Evolutionary conservation across 2,329 filamentous ascomycete species (phyloP).

Genomic region (Trichophyton equinum): DNA sequence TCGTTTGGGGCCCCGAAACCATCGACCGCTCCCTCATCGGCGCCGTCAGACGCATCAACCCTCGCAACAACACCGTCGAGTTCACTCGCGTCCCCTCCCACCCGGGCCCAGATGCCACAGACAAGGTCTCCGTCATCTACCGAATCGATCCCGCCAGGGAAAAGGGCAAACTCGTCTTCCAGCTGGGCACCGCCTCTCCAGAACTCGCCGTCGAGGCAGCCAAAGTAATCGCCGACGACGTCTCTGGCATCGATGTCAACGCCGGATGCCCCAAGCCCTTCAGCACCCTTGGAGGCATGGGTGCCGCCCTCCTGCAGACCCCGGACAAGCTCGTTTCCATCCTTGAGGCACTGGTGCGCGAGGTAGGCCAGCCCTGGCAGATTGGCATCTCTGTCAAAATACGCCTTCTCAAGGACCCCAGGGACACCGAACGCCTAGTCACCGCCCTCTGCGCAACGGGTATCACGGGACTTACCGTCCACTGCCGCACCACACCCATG

Average conservation of each 20-base stretch:
- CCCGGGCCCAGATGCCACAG: constrained; percentile 33
- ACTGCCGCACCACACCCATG: constrained; percentile 96
- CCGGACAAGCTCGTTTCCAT: constrained; percentile 77
- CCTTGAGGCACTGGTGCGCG: constrained; percentile 64
- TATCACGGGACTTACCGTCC: constrained; percentile 82
- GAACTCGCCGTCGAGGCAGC: constrained; percentile 74
- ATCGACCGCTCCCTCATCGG: constrained; percentile 88
- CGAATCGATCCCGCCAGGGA: constrained; percentile 69
- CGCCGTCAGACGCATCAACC: constrained; percentile 63
- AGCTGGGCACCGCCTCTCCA: constrained; percentile 79
- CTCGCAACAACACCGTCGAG: constrained; percentile 66
- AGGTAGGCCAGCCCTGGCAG: constrained; percentile 63
- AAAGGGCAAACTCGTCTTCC: constrained; percentile 66
- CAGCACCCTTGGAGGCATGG: constrained; percentile 88
- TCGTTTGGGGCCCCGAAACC: constrained; percentile 96
- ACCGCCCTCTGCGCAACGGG: constrained; percentile 68
- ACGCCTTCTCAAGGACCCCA: constrained; percentile 64
- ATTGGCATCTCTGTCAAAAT: constrained; percentile 98
- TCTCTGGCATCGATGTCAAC: constrained; percentile 91
- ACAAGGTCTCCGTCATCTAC: constrained; percentile 62
- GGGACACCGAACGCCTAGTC: constrained; percentile 66
- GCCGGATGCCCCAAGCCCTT: constrained; percentile 98
- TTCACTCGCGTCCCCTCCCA: constrained; percentile 68
- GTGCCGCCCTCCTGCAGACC: constrained; percentile 72
- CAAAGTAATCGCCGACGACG: constrained; percentile 69